Evolutionary conservation across 371 early-diverging fungal genomes (phyloP).

Genomic region (Entomophthora muscae): DNA sequence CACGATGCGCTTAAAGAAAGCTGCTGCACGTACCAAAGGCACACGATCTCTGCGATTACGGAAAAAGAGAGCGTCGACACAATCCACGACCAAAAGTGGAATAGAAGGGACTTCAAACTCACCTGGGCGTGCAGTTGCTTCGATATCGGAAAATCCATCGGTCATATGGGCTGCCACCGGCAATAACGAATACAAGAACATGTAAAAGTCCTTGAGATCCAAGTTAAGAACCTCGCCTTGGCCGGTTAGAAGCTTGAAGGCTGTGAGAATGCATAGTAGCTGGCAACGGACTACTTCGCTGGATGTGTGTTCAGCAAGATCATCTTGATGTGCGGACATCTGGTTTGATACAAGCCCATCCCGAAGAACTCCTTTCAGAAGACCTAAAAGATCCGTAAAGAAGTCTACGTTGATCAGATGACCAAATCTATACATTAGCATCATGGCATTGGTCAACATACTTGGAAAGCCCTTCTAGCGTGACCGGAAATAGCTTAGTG

Average conservation of each 20-base stretch:
- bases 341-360: slow-evolving; percentile 13
- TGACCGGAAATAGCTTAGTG: slow-evolving; percentile 61
- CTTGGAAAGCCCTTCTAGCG: slow-evolving; percentile 75
- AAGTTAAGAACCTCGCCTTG: slow-evolving; percentile 76
- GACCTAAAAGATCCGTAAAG: slow-evolving; percentile 69
- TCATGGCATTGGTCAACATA: slow-evolving; percentile 12
- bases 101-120: slow-evolving; percentile 23
- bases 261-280: slow-evolving; percentile 71
- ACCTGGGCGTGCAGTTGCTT: slow-evolving; percentile 34
- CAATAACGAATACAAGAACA: slow-evolving; percentile 52
- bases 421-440: slow-evolving; percentile 35
- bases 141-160: slow-evolving; percentile 13
- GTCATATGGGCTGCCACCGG: slow-evolving; percentile 38
- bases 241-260: slow-evolving; percentile 66
- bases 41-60: not conserved
- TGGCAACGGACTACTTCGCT: slow-evolving; percentile 34
- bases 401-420: slow-evolving; percentile 89
- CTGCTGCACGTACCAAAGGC: slow-evolving; percentile 48
- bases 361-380: slow-evolving; percentile 55
- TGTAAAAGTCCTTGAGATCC: slow-evolving; percentile 73
- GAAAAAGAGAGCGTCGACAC: not conserved
- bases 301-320: slow-evolving; percentile 17
- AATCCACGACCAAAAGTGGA: not conserved
- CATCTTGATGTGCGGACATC: slow-evolving; percentile 16
- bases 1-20: slow-evolving; percentile 38